Evolutionary conservation across 2,329 filamentous ascomycete genomes (phyloP).

Genomic region (Fusarium musae): DNA sequence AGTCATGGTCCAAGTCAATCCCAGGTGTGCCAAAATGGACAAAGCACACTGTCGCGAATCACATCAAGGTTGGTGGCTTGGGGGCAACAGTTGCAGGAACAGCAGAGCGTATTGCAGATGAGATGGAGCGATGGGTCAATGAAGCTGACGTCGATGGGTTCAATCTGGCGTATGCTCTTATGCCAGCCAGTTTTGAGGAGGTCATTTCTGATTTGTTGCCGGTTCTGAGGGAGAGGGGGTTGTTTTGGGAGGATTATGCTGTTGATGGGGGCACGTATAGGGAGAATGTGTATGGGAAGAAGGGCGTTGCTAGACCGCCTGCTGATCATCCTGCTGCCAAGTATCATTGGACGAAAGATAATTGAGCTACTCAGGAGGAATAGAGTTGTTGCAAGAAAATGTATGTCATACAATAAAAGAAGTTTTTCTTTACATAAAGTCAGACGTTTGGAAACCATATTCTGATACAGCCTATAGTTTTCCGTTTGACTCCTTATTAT

Average conservation of each 20-base stretch:
- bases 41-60: slow-evolving; percentile 74
- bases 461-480: too few species aligned
- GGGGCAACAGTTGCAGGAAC: slow-evolving; percentile 74
- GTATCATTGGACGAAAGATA: slow-evolving; percentile 54
- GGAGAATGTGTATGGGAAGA: slow-evolving; percentile 54
- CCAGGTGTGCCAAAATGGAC: slow-evolving; percentile 75
- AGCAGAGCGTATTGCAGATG: slow-evolving; percentile 71
- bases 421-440: not conserved
- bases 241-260: slow-evolving; percentile 64
- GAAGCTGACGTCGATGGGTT: slow-evolving; percentile 81
- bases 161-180: slow-evolving; percentile 63
- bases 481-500: not conserved
- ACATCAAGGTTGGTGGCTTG: slow-evolving; percentile 75
- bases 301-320: slow-evolving; percentile 49
- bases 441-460: not conserved
- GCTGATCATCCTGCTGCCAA: slow-evolving; percentile 53
- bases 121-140: slow-evolving; percentile 72
- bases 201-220: slow-evolving; percentile 72
- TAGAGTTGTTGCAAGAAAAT: not conserved
- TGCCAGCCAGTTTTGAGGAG: slow-evolving; percentile 73
- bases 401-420: not conserved
- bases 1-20: slow-evolving; percentile 65
- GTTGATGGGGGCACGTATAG: slow-evolving; percentile 56
- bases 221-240: slow-evolving; percentile 66
- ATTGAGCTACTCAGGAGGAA: not conserved